Percentiles rank a stretch among this genome's conserved stretches.
These are phyloP conservation scores for Neurospora sp. DNA, from an alignment of 495 filamentous ascomycete genomes.

Conservation along the genomic window DNA sequence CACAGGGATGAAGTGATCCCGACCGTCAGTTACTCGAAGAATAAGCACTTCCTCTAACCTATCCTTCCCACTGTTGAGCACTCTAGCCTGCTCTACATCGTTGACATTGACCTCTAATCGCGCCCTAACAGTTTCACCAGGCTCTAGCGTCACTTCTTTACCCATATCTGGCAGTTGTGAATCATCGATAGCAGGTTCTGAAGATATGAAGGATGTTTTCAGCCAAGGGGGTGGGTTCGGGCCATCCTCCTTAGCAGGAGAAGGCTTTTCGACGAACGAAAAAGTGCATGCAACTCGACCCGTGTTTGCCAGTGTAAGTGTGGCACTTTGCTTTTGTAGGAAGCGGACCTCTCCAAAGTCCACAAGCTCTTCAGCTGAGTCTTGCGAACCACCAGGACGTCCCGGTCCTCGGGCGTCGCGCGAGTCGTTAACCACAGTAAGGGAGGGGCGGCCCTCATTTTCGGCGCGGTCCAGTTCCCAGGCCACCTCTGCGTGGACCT, in stretches of 20 bases:
- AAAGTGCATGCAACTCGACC: constrained; percentile 67
- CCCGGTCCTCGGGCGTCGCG: constrained; percentile 12
- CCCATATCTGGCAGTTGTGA: constrained; percentile 28
- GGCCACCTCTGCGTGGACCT: constrained; percentile 77
- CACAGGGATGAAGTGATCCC: constrained; percentile 86
- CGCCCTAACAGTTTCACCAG: constrained; percentile 70
- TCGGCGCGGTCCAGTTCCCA: constrained; percentile 82
- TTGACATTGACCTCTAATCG: constrained; percentile 54
- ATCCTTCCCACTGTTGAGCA: constrained; percentile 57
- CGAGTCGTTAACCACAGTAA: constrained; percentile 75
- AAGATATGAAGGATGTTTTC: constrained; percentile 46
- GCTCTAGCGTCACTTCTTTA: constrained; percentile 53
- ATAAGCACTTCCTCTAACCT: constrained; percentile 79
- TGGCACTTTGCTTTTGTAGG: constrained; percentile 50
- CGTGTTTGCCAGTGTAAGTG: constrained; percentile 83
- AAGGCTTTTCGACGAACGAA: constrained; percentile 59
- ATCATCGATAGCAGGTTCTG: constrained; percentile 25
- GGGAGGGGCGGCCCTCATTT: constrained; percentile 76
- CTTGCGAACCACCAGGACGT: constrained; percentile 9
- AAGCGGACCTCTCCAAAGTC: constrained; percentile 68
- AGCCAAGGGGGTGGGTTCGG: constrained; percentile 53
- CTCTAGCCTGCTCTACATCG: constrained; percentile 49
- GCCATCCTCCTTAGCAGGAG: constrained; percentile 31
- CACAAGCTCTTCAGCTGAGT: constrained; percentile 43
- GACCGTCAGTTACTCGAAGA: constrained; percentile 71